Evolutionary conservation across 352 stramenopile species (phyloP).

Genomic region (Pythium rishiriense): DNA sequence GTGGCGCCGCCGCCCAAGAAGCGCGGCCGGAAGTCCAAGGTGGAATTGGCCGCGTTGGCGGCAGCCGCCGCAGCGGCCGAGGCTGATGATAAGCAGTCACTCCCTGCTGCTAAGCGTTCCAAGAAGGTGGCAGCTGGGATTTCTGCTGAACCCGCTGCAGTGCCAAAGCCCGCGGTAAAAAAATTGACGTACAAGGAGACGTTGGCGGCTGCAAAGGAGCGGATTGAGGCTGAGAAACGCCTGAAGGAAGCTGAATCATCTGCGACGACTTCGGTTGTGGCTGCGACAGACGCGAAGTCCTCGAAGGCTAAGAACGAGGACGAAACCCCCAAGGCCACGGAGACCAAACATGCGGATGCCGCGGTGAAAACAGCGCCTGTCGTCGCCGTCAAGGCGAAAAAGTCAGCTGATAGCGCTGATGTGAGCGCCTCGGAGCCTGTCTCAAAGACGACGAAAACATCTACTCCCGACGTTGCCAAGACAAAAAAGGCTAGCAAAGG

Average conservation of each 20-base stretch:
- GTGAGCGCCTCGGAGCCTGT: neutral
- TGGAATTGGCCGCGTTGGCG: neutral
- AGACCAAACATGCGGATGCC: neutral
- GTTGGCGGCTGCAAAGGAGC: constrained; percentile 38
- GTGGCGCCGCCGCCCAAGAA: constrained; percentile 16
- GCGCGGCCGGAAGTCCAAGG: constrained; percentile 18
- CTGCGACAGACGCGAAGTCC: neutral
- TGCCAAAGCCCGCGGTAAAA: constrained; percentile 1
- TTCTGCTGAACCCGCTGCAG: neutral
- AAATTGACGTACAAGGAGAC: constrained; percentile 38
- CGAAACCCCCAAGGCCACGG: neutral
- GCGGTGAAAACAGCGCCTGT: neutral
- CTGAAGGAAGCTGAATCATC: constrained; percentile 3
- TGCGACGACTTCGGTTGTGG: neutral
- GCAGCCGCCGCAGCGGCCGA: constrained; percentile 15
- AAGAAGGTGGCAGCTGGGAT: constrained; percentile 26
- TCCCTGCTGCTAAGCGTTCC: constrained; percentile 38
- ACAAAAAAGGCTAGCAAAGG: constrained; percentile 11
- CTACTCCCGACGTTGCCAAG: neutral
- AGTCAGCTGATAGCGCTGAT: constrained; percentile 2
- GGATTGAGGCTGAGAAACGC: constrained; percentile 38
- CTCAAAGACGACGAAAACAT: neutral
- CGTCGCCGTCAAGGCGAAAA: constrained; percentile 9
- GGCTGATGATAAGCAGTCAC: constrained; percentile 25
- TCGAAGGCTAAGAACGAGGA: neutral